Evolutionary conservation across 2,329 filamentous ascomycete species (phyloP).

Genomic region (Apiospora phragmitis): DNA sequence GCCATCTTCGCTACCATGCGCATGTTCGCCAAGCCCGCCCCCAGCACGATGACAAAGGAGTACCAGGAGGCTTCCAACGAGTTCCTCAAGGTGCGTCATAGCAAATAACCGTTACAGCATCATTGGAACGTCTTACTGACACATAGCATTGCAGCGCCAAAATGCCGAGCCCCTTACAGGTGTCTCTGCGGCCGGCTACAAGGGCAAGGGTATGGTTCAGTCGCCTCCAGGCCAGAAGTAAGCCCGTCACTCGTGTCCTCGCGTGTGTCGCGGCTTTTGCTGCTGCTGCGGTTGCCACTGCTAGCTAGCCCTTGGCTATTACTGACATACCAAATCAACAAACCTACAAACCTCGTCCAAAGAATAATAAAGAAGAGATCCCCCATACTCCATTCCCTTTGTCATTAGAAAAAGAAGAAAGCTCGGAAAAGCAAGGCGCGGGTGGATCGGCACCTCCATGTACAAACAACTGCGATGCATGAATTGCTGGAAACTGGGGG

Average conservation of each 20-base stretch:
- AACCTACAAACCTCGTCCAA: slow-evolving; percentile 18
- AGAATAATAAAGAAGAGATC: slow-evolving; percentile 4
- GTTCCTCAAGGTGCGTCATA: slow-evolving; percentile 75
- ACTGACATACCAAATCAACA: slow-evolving; percentile 21
- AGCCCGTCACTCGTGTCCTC: slow-evolving; percentile 12
- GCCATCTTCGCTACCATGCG: slow-evolving; percentile 74
- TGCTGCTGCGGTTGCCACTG: slow-evolving; percentile 11
- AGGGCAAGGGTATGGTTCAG: slow-evolving; percentile 78
- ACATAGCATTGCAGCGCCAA: slow-evolving; percentile 62
- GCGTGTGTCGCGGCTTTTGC: slow-evolving; percentile 1
- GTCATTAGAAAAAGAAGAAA: slow-evolving; percentile 36
- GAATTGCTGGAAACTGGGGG: neutral
- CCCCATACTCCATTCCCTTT: slow-evolving; percentile 33
- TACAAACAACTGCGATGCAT: slow-evolving; percentile 7
- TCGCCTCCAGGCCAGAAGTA: slow-evolving; percentile 53
- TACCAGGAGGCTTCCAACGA: slow-evolving; percentile 96
- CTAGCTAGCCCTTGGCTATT: slow-evolving; percentile 18
- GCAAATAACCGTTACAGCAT: neutral
- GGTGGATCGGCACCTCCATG: slow-evolving; percentile 7
- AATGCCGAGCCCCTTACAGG: slow-evolving; percentile 85
- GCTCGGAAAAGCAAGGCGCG: slow-evolving; percentile 21
- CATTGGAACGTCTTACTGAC: neutral
- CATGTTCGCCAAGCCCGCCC: slow-evolving; percentile 68
- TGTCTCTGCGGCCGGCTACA: slow-evolving; percentile 76
- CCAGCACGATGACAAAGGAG: slow-evolving; percentile 92